Percentiles rank a stretch among this genome's conserved stretches.
These are phyloP conservation scores for Neophaeococcomyces aloes DNA, from an alignment of 2,329 filamentous ascomycete genomes.

Conservation along the genomic window DNA sequence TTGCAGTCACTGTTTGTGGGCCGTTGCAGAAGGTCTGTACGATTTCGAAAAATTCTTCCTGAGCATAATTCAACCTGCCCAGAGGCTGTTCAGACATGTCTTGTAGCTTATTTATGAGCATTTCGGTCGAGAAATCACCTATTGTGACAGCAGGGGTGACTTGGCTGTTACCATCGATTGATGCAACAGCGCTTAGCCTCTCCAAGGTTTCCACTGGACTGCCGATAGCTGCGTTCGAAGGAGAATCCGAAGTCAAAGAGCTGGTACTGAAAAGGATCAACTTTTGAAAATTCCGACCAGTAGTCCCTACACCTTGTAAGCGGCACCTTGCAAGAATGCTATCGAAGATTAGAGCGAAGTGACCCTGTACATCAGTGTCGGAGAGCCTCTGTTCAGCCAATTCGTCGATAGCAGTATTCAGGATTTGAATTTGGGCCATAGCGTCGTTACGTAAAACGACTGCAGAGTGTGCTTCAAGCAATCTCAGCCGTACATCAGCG, in stretches of 20 bases:
- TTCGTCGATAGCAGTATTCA: constrained; percentile 5
- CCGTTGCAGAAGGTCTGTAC: constrained; percentile 8
- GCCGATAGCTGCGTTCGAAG: too few relatives aligned
- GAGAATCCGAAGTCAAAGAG: too few relatives aligned
- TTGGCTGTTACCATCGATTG: not conserved
- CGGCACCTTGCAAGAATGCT: not conserved
- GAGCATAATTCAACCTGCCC: constrained; percentile 14
- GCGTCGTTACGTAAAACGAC: constrained; percentile 28
- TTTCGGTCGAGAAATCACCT: not conserved
- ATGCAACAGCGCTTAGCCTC: too few relatives aligned
- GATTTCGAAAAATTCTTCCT: constrained; percentile 14
- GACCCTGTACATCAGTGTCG: not conserved
- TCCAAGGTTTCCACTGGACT: too few relatives aligned
- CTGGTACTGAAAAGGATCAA: not conserved
- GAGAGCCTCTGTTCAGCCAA: not conserved
- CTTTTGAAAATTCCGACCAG: not conserved
- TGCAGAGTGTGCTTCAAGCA: constrained; percentile 30
- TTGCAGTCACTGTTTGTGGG: constrained; percentile 3
- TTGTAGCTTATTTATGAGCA: constrained; percentile 1
- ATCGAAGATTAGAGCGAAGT: constrained; percentile 6
- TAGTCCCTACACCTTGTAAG: not conserved
- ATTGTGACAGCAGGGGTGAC: not conserved
- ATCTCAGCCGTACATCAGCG: constrained; percentile 15
- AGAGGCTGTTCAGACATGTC: constrained; percentile 13
- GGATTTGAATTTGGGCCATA: not conserved